Evolutionary conservation across 2,329 filamentous ascomycete genomes (phyloP).

Genomic region (Zymoseptoria tritici): DNA sequence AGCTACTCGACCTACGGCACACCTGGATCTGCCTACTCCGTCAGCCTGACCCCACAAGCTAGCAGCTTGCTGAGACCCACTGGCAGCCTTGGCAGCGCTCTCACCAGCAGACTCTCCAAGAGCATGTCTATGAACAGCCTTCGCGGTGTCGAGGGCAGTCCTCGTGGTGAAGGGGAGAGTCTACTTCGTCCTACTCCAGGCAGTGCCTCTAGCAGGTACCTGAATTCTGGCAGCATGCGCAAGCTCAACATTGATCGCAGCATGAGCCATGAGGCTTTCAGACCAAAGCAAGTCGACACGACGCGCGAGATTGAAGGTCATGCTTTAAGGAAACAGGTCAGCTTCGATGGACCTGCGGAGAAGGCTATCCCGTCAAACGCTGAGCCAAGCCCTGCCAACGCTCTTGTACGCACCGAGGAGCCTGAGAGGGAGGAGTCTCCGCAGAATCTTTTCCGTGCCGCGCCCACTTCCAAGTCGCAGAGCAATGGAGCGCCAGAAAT

Average conservation of each 20-base stretch:
- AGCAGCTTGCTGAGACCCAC: constrained; percentile 55
- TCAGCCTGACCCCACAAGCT: constrained; percentile 60
- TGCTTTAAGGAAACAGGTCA: constrained; percentile 69
- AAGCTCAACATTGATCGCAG: constrained; percentile 87
- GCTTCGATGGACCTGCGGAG: constrained; percentile 63
- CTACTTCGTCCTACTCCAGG: constrained; percentile 62
- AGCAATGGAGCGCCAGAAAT: constrained; percentile 49
- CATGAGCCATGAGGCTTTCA: constrained; percentile 62
- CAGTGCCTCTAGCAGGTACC: constrained; percentile 56
- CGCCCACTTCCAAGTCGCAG: constrained; percentile 35
- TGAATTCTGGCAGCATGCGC: constrained; percentile 69
- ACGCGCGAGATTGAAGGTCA: constrained; percentile 31
- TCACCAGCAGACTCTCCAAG: constrained; percentile 55
- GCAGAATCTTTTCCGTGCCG: constrained; percentile 39
- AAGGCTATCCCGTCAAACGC: constrained; percentile 39
- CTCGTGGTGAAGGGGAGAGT: constrained; percentile 67
- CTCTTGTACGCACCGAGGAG: constrained; percentile 46
- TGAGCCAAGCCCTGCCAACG: constrained; percentile 27
- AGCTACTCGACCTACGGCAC: constrained; percentile 88
- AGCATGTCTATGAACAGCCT: constrained; percentile 84
- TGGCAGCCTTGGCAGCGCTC: constrained; percentile 59
- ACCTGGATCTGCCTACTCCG: constrained; percentile 45
- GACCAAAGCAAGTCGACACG: constrained; percentile 13
- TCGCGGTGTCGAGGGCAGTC: constrained; percentile 63
- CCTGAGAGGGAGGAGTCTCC: constrained; percentile 43